Conservation (phyloP, 495 filamentous ascomycete species). For the Neurospora sp. region DNA sequence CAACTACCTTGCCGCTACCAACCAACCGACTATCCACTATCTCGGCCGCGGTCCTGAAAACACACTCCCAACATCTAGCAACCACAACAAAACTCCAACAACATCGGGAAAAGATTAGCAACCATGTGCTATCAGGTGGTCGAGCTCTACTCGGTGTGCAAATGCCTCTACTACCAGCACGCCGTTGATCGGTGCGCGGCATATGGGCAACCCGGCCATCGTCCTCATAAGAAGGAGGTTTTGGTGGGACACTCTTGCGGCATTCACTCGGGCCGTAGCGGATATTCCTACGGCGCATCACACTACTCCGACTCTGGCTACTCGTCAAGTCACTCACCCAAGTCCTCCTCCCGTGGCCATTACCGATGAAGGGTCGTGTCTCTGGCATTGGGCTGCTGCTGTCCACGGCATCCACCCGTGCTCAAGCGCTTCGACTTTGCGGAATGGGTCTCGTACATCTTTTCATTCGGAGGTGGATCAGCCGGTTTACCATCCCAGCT, state of each 20-base stretch:
- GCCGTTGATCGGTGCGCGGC: conserved; percentile 62
- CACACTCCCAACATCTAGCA: not conserved
- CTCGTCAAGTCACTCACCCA: not conserved
- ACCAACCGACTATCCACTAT: not conserved
- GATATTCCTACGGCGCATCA: not conserved
- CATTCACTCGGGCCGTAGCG: not conserved
- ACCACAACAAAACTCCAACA: not conserved
- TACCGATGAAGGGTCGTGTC: not conserved
- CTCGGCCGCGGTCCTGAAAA: not conserved
- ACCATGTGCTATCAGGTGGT: conserved; percentile 65
- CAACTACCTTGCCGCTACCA: not conserved
- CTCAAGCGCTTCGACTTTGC: not conserved
- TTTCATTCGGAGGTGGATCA: not conserved
- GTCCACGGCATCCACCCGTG: not conserved
- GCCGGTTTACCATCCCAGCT: not conserved
- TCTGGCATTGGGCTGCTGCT: not conserved
- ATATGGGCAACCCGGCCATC: conserved; percentile 33
- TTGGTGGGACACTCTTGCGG: not conserved
- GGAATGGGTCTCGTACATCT: not conserved
- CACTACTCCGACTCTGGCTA: not conserved
- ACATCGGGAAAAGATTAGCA: not conserved
- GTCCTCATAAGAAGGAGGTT: not conserved
- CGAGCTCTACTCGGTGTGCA: conserved; percentile 70
- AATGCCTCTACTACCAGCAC: conserved; percentile 74
- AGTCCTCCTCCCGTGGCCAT: not conserved